These are phyloP conservation scores for Chaetomium strumarium DNA, from an alignment of 2,329 filamentous ascomycete species.

Conservation along the genomic window DNA sequence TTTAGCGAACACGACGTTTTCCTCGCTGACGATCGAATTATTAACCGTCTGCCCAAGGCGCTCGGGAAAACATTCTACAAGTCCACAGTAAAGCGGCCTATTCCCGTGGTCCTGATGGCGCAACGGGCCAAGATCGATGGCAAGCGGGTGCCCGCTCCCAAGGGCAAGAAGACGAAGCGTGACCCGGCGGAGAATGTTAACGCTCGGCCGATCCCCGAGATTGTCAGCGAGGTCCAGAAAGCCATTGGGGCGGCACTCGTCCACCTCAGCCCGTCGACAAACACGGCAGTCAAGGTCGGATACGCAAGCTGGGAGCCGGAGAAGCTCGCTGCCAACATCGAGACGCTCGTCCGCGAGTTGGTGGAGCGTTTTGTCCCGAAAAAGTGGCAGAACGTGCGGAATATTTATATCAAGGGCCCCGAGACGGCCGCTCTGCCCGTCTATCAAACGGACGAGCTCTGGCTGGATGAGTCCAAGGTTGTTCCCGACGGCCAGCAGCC, in stretches of 20 bases:
- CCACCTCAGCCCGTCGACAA: constrained; percentile 63
- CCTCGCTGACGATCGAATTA: constrained; percentile 83
- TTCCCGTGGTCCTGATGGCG: constrained; percentile 66
- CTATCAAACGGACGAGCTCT: constrained; percentile 89
- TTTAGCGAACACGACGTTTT: constrained; percentile 86
- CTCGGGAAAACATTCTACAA: constrained; percentile 95
- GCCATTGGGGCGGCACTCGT: constrained; percentile 74
- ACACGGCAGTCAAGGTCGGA: constrained; percentile 75
- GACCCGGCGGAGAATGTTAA: constrained; percentile 30
- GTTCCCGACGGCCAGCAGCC: constrained; percentile 49
- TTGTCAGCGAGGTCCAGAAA: constrained; percentile 76
- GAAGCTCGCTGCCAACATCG: constrained; percentile 74
- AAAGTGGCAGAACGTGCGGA: constrained; percentile 80
- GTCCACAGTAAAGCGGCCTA: constrained; percentile 72
- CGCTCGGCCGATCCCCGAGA: constrained; percentile 53
- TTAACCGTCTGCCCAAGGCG: constrained; percentile 63
- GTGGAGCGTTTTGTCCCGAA: constrained; percentile 77
- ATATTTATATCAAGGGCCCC: constrained; percentile 84
- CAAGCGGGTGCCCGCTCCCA: constrained; percentile 52
- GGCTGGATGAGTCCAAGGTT: constrained; percentile 73
- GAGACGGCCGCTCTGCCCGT: constrained; percentile 87
- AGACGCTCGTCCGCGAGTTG: constrained; percentile 62
- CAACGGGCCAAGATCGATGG: constrained; percentile 57
- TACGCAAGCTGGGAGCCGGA: constrained; percentile 67
- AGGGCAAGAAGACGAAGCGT: constrained; percentile 41